Conservation (phyloP, 768 basidiomycete species). For the Lentinula aciculospora region DNA sequence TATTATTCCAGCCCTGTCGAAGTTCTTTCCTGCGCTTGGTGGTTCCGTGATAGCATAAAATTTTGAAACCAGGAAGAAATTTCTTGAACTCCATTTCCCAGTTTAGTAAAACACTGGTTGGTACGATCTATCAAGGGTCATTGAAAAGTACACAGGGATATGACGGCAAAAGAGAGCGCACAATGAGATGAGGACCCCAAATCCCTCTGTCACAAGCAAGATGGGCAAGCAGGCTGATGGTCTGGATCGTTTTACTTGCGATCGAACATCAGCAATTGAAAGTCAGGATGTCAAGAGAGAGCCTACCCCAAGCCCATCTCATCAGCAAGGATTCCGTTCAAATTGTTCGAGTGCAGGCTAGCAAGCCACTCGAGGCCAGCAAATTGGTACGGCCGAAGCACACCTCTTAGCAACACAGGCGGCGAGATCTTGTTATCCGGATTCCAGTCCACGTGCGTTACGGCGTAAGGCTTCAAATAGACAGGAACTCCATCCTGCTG, state of each 20-base stretch:
- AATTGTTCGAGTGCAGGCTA: conserved; percentile 71
- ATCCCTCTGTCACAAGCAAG: conserved; percentile 87
- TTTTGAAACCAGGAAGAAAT: conserved; percentile 84
- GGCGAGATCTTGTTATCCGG: conserved; percentile 50
- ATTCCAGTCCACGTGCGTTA: conserved; percentile 68
- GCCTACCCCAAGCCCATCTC: conserved; percentile 93
- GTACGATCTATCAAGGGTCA: conserved; percentile 55
- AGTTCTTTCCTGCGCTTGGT: conserved; percentile 87
- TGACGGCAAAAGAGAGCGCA: conserved; percentile 27
- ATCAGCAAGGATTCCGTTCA: conserved; percentile 85
- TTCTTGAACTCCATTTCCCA: conserved; percentile 99
- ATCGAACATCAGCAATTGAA: not conserved
- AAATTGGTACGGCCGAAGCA: conserved; percentile 89
- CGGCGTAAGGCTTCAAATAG: conserved; percentile 65
- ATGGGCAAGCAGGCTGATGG: conserved; percentile 90
- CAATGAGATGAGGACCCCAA: conserved; percentile 90
- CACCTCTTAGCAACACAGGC: conserved; percentile 77
- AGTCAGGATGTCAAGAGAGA: not conserved
- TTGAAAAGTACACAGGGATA: not conserved
- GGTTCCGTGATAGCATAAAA: conserved; percentile 86
- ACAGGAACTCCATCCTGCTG: conserved; percentile 30
- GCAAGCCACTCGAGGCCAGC: conserved; percentile 93
- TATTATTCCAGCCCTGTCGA: conserved; percentile 87
- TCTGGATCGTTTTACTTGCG: conserved; percentile 89
- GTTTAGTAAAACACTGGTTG: conserved; percentile 90